Percentiles rank a stretch among this genome's conserved stretches.
Evolutionary conservation across 768 basidiomycete species (phyloP).

Genomic region (Amanita inopinata): DNA sequence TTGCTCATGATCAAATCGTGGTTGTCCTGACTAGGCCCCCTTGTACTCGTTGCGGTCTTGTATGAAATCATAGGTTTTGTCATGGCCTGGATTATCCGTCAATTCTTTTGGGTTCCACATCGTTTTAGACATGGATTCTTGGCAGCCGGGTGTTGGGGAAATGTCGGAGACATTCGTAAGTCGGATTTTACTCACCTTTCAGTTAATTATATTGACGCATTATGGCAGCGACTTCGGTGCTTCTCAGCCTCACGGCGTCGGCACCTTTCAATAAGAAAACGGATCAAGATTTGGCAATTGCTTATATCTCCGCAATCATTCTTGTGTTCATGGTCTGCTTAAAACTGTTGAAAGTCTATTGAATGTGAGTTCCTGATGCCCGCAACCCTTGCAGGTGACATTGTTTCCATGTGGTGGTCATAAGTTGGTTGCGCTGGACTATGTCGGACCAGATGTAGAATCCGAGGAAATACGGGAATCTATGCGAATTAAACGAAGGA

Average conservation of each 20-base stretch:
- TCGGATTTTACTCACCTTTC: constrained; percentile 5
- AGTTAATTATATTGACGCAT: not conserved
- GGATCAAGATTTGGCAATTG: constrained; percentile 55
- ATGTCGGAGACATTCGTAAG: constrained; percentile 65
- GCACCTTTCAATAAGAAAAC: constrained; percentile 49
- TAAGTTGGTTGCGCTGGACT: constrained; percentile 50
- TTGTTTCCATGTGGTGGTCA: constrained; percentile 57
- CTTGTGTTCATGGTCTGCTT: constrained; percentile 51
- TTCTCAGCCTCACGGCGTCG: constrained; percentile 50
- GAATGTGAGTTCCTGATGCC: too few species aligned
- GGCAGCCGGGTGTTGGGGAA: constrained; percentile 60
- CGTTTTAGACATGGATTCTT: constrained; percentile 65
- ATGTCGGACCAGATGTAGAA: constrained; percentile 51
- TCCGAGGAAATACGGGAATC: constrained; percentile 42
- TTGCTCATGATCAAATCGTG: not conserved
- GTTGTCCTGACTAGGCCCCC: constrained; percentile 35
- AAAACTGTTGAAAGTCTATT: too few species aligned
- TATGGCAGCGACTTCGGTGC: constrained; percentile 48
- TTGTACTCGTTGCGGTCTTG: constrained; percentile 48
- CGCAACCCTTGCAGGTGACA: constrained; percentile 36
- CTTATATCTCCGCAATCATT: constrained; percentile 54
- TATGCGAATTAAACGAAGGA: constrained; percentile 27
- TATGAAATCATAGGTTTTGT: constrained; percentile 48
- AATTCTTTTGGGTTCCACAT: constrained; percentile 70
- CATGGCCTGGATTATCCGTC: constrained; percentile 45